These are phyloP conservation scores for Termitomyces heimii DNA, from an alignment of 768 basidiomycete species.

Conservation along the genomic window DNA sequence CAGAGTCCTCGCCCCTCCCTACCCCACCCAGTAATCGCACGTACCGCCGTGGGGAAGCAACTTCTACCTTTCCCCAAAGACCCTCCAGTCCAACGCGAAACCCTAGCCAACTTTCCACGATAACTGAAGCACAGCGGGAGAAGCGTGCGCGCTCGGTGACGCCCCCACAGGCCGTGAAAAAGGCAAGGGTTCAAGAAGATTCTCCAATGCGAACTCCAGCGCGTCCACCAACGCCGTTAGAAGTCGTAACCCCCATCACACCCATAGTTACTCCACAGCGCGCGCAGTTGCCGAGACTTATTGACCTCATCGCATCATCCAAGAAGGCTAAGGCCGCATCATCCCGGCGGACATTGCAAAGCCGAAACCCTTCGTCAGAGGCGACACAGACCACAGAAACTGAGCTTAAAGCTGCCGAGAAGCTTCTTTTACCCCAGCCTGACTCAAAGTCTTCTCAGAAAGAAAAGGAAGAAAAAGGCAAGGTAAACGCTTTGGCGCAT, in stretches of 20 bases:
- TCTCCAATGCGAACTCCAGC: conserved; percentile 7
- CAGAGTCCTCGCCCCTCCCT: conserved; percentile 18
- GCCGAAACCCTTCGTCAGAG: not conserved
- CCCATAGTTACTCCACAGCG: conserved; percentile 20
- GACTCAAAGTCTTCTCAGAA: not conserved
- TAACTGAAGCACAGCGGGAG: not conserved
- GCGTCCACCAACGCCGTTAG: conserved; percentile 16
- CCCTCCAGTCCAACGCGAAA: conserved; percentile 9
- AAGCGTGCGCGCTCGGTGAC: conserved; percentile 13
- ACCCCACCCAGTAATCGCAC: conserved; percentile 19
- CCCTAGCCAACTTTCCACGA: not conserved
- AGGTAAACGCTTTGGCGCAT: not conserved
- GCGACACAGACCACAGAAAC: not conserved
- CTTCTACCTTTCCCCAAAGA: conserved; percentile 6
- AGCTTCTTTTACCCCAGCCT: not conserved
- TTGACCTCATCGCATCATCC: conserved; percentile 39
- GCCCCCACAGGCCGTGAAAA: conserved; percentile 12
- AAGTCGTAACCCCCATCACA: conserved; percentile 16
- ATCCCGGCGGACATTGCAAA: conserved; percentile 13
- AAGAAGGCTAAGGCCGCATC: conserved; percentile 24
- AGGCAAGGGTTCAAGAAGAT: conserved; percentile 6
- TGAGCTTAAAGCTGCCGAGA: not conserved
- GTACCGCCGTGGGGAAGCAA: conserved; percentile 12
- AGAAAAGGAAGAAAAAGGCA: not conserved
- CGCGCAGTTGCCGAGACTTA: conserved; percentile 29